Evolutionary conservation across 345 rosid species (phyloP).

Genomic region (Hevea brasiliensis): DNA sequence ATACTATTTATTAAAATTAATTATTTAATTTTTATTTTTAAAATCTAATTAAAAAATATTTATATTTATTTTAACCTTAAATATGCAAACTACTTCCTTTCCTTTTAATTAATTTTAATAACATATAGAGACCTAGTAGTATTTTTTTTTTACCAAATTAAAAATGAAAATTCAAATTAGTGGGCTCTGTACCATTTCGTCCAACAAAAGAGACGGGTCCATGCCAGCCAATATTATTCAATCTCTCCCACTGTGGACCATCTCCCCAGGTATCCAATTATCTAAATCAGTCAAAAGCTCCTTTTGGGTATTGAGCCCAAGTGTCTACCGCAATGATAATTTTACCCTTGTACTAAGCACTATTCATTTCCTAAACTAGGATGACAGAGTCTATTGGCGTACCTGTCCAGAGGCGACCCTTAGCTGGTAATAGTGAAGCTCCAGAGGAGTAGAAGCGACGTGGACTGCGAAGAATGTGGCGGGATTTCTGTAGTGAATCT

Average conservation of each 20-base stretch:
- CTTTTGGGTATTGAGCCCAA: too few relatives aligned
- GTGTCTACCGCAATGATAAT: too few relatives aligned
- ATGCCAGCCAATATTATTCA: conserved; percentile 12
- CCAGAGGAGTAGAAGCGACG: conserved; percentile 74
- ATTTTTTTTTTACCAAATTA: too few relatives aligned
- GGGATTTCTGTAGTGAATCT: conserved; percentile 73
- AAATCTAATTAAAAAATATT: too few relatives aligned
- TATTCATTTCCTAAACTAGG: background rate
- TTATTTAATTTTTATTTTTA: too few relatives aligned
- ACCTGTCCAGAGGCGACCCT: conserved; percentile 81
- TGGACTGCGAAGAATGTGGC: conserved; percentile 89
- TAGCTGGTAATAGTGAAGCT: conserved; percentile 76
- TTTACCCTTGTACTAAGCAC: background rate
- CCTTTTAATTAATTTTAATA: too few relatives aligned
- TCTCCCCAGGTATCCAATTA: conserved; percentile 7
- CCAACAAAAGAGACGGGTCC: background rate
- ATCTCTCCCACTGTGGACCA: conserved; percentile 4
- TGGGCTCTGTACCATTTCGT: background rate
- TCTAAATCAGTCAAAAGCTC: too few relatives aligned
- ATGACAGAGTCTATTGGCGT: conserved; percentile 2
- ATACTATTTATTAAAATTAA: too few relatives aligned
- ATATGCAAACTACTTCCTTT: too few relatives aligned
- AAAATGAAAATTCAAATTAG: background rate
- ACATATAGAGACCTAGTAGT: too few relatives aligned
- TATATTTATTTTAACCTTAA: too few relatives aligned